These are phyloP conservation scores for Fistulina hepatica DNA, from an alignment of 1,284 basidiomycete species.

Conservation along the genomic window DNA sequence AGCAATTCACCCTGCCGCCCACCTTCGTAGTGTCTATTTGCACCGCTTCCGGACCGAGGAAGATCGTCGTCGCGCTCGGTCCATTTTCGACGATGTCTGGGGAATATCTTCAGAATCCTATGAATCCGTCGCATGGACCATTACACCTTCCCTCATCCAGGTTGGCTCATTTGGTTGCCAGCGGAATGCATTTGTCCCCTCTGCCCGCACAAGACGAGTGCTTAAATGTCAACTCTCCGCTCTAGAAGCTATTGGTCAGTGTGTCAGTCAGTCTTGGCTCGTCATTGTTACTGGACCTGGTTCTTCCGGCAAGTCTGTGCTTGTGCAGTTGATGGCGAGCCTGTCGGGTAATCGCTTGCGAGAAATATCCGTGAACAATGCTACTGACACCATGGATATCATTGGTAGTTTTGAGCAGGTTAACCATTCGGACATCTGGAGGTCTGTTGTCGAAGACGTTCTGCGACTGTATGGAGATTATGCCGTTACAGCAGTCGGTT, in stretches of 20 bases:
- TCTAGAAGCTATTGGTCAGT: conserved; percentile 70
- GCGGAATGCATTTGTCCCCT: conserved; percentile 35
- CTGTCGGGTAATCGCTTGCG: conserved; percentile 59
- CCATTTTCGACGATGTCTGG: conserved; percentile 59
- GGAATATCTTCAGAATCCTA: conserved; percentile 23
- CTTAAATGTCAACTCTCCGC: conserved; percentile 57
- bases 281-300: conserved; percentile 77
- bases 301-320: conserved; percentile 71
- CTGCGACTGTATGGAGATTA: no score
- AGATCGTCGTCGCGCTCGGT: conserved; percentile 55
- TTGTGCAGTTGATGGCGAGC: conserved; percentile 66
- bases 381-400: conserved; percentile 91
- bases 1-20: conserved; percentile 48
- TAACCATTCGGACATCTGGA: conserved; percentile 35
- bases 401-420: conserved; percentile 95
- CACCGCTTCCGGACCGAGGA: conserved; percentile 71
- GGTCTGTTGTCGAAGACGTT: conserved; percentile 30
- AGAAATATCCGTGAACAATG: conserved; percentile 76
- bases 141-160: conserved; percentile 47
- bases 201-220: conserved; percentile 35
- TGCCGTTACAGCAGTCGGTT: no score
- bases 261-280: conserved; percentile 76
- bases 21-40: conserved; percentile 68
- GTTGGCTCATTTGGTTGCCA: conserved; percentile 56
- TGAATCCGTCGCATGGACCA: conserved; percentile 36